These are phyloP conservation scores for Trametes pubescens DNA, from an alignment of 1,284 basidiomycete species.

Conservation along the genomic window DNA sequence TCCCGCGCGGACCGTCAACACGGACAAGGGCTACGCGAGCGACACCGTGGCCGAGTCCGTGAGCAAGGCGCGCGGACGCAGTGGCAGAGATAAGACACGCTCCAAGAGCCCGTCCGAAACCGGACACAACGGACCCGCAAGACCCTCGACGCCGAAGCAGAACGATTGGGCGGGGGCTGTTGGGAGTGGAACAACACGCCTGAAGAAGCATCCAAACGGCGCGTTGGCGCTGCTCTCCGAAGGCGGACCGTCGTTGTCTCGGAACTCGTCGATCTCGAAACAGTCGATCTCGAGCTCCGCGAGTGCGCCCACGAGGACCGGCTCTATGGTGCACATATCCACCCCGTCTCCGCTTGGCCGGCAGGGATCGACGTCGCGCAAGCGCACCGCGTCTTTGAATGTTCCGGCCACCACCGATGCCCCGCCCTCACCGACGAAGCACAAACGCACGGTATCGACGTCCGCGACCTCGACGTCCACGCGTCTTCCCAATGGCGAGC, in stretches of 20 bases:
- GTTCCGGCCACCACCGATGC: constrained; percentile 10
- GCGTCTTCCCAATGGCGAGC: constrained; percentile 34
- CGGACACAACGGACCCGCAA: constrained; percentile 17
- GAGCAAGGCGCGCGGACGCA: constrained; percentile 29
- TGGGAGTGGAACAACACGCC: background rate
- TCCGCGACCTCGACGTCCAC: constrained; percentile 18
- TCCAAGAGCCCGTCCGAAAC: constrained; percentile 23
- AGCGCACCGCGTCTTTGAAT: constrained; percentile 32
- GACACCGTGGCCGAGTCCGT: constrained; percentile 39
- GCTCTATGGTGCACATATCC: constrained; percentile 5
- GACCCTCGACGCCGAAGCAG: constrained; percentile 8
- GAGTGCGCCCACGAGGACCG: constrained; percentile 33
- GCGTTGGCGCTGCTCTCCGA: constrained; percentile 14
- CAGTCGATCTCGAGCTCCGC: constrained; percentile 37
- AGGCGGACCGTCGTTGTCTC: constrained; percentile 36
- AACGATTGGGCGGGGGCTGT: background rate
- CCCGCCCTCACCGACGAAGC: constrained; percentile 18
- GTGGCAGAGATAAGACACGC: constrained; percentile 25
- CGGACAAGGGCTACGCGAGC: constrained; percentile 42
- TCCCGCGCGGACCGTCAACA: constrained; percentile 23
- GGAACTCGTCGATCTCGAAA: constrained; percentile 43
- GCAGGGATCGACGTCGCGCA: constrained; percentile 22
- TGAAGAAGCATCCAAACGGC: constrained; percentile 20
- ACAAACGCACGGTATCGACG: constrained; percentile 31
- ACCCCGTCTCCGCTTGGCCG: constrained; percentile 16